Conservation (phyloP, 73 alveolate species). For the Stentor coeruleus region DNA sequence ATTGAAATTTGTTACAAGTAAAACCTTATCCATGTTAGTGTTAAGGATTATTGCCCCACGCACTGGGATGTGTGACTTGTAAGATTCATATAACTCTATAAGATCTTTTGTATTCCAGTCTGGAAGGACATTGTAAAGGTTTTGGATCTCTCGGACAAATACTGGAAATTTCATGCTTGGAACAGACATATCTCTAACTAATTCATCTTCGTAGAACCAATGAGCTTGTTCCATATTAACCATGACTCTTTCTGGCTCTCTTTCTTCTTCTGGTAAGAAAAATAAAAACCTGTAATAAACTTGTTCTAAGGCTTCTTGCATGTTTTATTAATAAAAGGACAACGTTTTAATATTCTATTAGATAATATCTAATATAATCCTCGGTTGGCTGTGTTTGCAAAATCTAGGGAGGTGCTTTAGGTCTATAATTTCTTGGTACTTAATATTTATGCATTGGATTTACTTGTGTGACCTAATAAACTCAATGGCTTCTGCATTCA, state of each 20-base stretch:
- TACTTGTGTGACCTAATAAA: no score
- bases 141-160: not conserved
- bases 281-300: not conserved
- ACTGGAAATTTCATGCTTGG: not conserved
- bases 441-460: no score
- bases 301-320: constrained; percentile 27
- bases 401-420: no score
- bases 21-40: constrained; percentile 16
- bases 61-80: constrained; percentile 28
- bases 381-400: no score
- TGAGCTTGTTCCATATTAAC: constrained; percentile 30
- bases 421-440: no score
- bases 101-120: constrained; percentile 19
- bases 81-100: not conserved
- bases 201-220: constrained; percentile 24
- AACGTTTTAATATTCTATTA: not conserved
- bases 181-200: not conserved
- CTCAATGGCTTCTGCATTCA: no score
- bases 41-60: constrained; percentile 22
- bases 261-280: not conserved
- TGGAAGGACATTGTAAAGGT: constrained; percentile 13
- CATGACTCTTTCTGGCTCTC: constrained; percentile 23
- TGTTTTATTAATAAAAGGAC: not conserved
- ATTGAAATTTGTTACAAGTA: constrained; percentile 25
- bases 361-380: no score